A percentile compares a stretch with the other conserved stretches of the same genome.
phyloP scores from a whole-genome alignment of 169 alveolate species.

The Plasmodium malariae region DNA sequence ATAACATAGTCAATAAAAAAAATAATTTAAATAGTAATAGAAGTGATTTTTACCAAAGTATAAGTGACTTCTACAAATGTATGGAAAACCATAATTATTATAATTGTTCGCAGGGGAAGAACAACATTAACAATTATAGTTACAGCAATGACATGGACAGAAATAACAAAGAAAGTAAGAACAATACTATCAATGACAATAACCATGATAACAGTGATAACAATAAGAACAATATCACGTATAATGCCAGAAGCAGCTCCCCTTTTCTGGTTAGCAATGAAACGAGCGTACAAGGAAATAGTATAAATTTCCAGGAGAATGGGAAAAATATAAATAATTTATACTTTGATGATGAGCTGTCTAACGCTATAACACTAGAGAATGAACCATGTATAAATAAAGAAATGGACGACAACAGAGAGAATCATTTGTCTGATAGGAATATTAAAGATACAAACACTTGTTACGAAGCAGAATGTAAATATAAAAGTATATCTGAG shows the following conservation, averaged over 20 bases:
- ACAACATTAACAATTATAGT: neutral
- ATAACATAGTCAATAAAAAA: slow-evolving; percentile 13
- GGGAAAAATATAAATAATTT: slow-evolving; percentile 48
- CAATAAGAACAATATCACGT: slow-evolving; percentile 3
- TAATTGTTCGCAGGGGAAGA: neutral
- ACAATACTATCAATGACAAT: too few relatives aligned
- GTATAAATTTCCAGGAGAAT: slow-evolving; percentile 10
- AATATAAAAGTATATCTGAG: neutral
- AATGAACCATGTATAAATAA: slow-evolving; percentile 27
- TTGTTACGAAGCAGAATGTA: neutral
- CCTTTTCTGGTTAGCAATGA: slow-evolving; percentile 47
- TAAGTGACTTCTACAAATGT: slow-evolving; percentile 61
- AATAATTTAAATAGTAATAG: slow-evolving; percentile 52
- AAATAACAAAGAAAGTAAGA: too few relatives aligned
- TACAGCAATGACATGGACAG: neutral
- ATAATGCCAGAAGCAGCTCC: slow-evolving; percentile 1
- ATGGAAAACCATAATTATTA: slow-evolving; percentile 43
- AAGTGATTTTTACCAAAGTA: slow-evolving; percentile 69
- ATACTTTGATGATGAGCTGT: slow-evolving; percentile 67
- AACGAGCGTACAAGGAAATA: slow-evolving; percentile 29
- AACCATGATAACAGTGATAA: neutral
- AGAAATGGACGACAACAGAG: slow-evolving; percentile 3
- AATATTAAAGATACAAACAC: neutral
- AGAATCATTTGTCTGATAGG: neutral
- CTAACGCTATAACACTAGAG: slow-evolving; percentile 62